Base-by-base conservation (phyloP, 768 basidiomycete genomes). In the Hygrophoropsis aurantiaca region DNA sequence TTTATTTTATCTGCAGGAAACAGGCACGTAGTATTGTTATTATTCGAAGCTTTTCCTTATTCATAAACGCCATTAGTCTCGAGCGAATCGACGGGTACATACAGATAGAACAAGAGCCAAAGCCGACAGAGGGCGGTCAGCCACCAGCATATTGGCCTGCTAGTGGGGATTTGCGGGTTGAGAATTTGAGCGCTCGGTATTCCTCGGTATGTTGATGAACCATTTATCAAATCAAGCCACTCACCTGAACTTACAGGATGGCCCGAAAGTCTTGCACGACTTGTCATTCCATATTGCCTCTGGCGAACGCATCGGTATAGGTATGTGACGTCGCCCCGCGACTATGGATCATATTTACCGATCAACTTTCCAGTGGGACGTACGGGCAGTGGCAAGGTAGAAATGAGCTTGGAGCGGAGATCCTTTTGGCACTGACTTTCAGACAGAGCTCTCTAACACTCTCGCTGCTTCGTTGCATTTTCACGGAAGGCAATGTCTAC, bases 61-160 rank as follows among this genome's bases (percentile, higher is more conserved):
- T 30, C 6, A 6, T 7, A 7, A 7, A 13, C 7, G 7, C 6
- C 13, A 7, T 13, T 30, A 75, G 77, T 49, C 47, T 77, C 40
- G 74, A 81, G 57, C 72, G 81, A 35, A 71, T 84, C 36, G 67
- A 75, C 39, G 75, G 75, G 36, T 84, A 82, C 55, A 59, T 82
- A 26, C 60, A 68, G n/a, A 78, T 81, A 34, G 80, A 81, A 40
- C 78, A 79, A 48, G 82, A 84, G 57, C 71, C 73, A 0, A 65
- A 68, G 44, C 51, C 72, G 1, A 68, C 68, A 0, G 51, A 62
- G 21, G 51, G 64, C 5, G 74, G 74, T 3, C 58, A 71, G 15
- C 82, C 82, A 2, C 81, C 82, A 5, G 82, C 82, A 0, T 77
- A 81, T 47, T 85, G 82, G 82, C 82, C 82, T 4, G 69, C 81